Evolutionary conservation across 345 rosid species (phyloP).

Genomic region (Nephelium lappaceum): DNA sequence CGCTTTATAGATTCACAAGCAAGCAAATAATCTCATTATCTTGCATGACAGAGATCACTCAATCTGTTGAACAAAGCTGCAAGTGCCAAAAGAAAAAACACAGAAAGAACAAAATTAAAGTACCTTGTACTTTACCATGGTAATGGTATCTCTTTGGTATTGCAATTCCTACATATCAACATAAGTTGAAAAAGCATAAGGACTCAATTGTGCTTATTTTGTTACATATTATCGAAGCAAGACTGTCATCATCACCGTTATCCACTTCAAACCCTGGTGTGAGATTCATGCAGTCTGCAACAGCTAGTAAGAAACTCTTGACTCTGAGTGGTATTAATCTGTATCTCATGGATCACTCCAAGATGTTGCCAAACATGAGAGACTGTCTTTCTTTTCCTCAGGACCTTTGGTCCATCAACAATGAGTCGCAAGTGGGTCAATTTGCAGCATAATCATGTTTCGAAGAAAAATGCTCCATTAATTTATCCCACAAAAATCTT

Average conservation of each 20-base stretch:
- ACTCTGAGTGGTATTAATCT: background rate
- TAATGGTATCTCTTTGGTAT: background rate
- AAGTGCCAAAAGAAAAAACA: background rate
- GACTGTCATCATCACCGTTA: background rate
- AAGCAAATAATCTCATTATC: too few species aligned
- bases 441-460: constrained; percentile 19
- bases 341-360: constrained; percentile 10
- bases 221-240: constrained; percentile 18
- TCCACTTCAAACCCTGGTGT: constrained; percentile 15
- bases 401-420: constrained; percentile 24
- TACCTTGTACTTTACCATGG: background rate
- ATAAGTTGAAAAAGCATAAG: constrained; percentile 1
- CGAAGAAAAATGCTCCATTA: constrained; percentile 8
- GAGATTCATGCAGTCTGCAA: constrained; percentile 16
- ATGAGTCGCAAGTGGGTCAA: constrained; percentile 23
- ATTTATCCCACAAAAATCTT: constrained; percentile 21
- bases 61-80: background rate
- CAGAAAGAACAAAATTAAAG: background rate
- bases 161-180: constrained; percentile 8
- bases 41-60: background rate
- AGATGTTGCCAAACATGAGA: constrained; percentile 26
- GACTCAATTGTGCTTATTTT: background rate
- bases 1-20: background rate
- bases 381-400: constrained; percentile 24
- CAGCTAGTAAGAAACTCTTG: constrained; percentile 13